A percentile compares a stretch with the other conserved stretches of the same genome.
Evolutionary conservation across 1,284 basidiomycete species (phyloP).

Genomic region (Cryptococcus maquisensis): DNA sequence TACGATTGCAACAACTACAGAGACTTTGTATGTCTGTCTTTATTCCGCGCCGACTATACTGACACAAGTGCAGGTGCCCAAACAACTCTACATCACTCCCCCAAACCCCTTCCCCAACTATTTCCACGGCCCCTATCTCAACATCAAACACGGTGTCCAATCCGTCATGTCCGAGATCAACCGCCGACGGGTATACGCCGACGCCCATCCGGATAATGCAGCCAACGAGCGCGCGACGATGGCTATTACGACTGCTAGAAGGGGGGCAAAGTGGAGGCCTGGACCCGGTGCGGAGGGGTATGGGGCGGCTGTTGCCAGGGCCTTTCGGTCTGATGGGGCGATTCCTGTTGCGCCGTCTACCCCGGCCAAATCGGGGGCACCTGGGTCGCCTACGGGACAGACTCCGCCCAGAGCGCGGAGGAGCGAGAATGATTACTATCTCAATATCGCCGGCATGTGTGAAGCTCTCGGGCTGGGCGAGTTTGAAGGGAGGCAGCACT

Average conservation of each 20-base stretch:
- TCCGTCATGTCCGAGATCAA: slow-evolving; percentile 51
- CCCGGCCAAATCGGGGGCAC: background rate
- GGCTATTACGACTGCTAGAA: slow-evolving; percentile 26
- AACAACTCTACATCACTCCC: slow-evolving; percentile 47
- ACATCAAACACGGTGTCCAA: slow-evolving; percentile 45
- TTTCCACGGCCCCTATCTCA: slow-evolving; percentile 42
- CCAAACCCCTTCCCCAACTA: slow-evolving; percentile 34
- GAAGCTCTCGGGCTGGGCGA: slow-evolving; percentile 44
- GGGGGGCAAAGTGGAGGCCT: slow-evolving; percentile 7
- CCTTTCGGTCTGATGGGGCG: background rate
- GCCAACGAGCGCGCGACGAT: slow-evolving; percentile 14
- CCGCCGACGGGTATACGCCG: slow-evolving; percentile 55
- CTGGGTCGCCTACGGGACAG: background rate
- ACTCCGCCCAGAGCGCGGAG: background rate
- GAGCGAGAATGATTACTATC: slow-evolving; percentile 22
- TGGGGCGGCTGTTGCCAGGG: background rate
- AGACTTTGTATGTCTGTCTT: slow-evolving; percentile 31
- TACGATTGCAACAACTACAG: slow-evolving; percentile 15
- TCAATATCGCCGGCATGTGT: slow-evolving; percentile 46
- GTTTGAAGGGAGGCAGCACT: slow-evolving; percentile 78
- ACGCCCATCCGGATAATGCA: slow-evolving; percentile 14
- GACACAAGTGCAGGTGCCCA: slow-evolving; percentile 31
- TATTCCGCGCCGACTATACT: background rate
- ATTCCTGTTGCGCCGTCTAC: background rate
- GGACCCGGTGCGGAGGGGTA: background rate